Base-by-base conservation (phyloP, 2,329 filamentous ascomycete genomes). In the Penicillium hordei region DNA sequence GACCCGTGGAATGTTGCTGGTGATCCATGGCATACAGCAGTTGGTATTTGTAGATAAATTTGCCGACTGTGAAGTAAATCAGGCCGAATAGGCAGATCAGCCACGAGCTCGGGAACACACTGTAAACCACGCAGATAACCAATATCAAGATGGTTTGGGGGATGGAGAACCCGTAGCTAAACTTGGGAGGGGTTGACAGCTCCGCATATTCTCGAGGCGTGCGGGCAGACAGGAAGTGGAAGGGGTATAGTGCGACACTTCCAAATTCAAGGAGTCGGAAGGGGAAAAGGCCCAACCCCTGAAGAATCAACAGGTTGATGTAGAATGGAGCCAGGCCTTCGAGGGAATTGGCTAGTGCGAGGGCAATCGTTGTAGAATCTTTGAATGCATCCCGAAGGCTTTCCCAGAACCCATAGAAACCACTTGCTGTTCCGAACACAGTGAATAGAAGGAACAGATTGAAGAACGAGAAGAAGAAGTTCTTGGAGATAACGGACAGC, bases 381-480 rank as follows among this genome's bases (percentile, higher is more conserved):
- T 85, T 86, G 55, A 96, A 81, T 10, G 88, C 85, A 48, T 93
- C 84, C 53, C 86, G 86, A 46, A 97, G 81, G 27, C 80, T 78
- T 55, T 83, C 76, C 69, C 83, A 81, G 52, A 89, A 83, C 34
- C 81, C 80, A 75, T 86, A 86, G 69, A 96, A 90, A 53, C 88
- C 86, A 39, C 89, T 86, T 1, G 86, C 91, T 5, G 92, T 91
- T 53, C 89, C 90, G 45, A 96, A 90, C 27, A 94, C 83, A 1
- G 93, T 95, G 73, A 97, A 97, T 44, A 97, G 86, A 50, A 97
- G 84, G 76, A 99, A 99, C 57, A 97, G 91, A 76, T 99, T 99
- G 84, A 99, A 97, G 76, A 99, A 99, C 10, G 90, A 93, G 73
- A 99, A 99, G 82, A 97, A 96, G 78, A 97, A 99, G 75, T 97